Evolutionary conservation across 2,329 filamentous ascomycete genomes (phyloP), one percentile per base, ranked within the genome.

Genomic region (Fusarium irregulare): DNA sequence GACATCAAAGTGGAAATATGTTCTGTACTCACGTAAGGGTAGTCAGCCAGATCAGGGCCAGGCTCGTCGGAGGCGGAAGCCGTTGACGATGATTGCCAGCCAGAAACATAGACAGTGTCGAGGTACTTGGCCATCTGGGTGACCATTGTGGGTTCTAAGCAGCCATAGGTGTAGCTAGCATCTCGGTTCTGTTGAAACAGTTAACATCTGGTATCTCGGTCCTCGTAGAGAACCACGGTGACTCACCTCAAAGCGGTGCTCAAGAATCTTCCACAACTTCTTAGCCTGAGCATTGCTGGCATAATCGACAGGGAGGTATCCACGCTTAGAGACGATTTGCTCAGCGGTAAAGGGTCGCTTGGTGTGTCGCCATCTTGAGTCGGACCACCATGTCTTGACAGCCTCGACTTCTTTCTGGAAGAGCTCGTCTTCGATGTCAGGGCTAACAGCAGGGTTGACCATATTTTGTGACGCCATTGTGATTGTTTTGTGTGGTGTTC

Each of bases 91-190:
- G 93, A 97, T 83, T 99, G 96, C 96, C 96, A 99, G 71, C 96
- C 96, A 57, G 96, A 98, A 68, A 99, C 96, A 81, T 99, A 99
- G 79, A 99, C 93, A 34, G 96, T 99, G 79, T 99, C 96, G 68
- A 99, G 87, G 81, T 97, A 98, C 83, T 98, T 97, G 76, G 95
- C 95, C 96, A 99, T 99, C 82, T 99, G 96, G 28, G 96, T 98
- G 79, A 99, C 88, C 93, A 98, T 98, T 60, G 97, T 97, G 13
- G 96, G 96, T 79, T 99, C 96, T 71, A 99, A 87, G 83, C 96
- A 98, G 77, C 96, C 96, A 79, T 98, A 99, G 61, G 96, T 99
- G 84, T 91, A 97, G 82, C 93, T 97, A 49, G 93, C 93, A 77
- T 96, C 92, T 76, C 89, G 89, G 78, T 87, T 92, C 93, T 97